Evolutionary conservation across 768 basidiomycete genomes (phyloP).

Genomic region (Galerina marginata): DNA sequence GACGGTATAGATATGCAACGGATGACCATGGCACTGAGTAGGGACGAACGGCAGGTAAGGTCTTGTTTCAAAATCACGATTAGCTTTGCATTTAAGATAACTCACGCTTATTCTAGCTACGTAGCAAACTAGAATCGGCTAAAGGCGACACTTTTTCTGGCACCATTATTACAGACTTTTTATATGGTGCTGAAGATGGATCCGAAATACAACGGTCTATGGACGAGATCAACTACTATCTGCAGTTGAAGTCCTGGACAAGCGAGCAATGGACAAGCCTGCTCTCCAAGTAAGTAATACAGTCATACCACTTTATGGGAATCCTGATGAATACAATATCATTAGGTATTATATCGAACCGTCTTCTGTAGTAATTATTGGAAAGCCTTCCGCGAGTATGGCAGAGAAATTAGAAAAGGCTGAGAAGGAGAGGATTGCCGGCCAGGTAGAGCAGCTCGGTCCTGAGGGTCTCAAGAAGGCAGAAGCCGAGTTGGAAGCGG

Average conservation of each 20-base stretch:
- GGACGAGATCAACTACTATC: slow-evolving; percentile 80
- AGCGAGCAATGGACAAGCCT: slow-evolving; percentile 78
- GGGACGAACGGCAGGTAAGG: slow-evolving; percentile 85
- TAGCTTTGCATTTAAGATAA: slow-evolving; percentile 5
- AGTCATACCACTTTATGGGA: not conserved
- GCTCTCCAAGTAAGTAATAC: slow-evolving; percentile 62
- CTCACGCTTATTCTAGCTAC: slow-evolving; percentile 54
- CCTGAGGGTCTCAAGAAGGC: slow-evolving; percentile 79
- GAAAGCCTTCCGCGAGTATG: slow-evolving; percentile 86
- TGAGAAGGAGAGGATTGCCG: slow-evolving; percentile 77
- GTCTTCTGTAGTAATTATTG: slow-evolving; percentile 75
- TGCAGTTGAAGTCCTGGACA: slow-evolving; percentile 71
- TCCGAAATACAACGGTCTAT: slow-evolving; percentile 74
- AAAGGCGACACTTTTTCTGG: slow-evolving; percentile 83
- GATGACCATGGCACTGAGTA: slow-evolving; percentile 84
- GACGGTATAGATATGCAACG: slow-evolving; percentile 90
- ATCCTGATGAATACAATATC: not conserved
- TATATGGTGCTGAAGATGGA: slow-evolving; percentile 86
- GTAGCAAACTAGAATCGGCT: slow-evolving; percentile 81
- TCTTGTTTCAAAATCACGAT: not conserved
- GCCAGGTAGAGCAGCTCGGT: slow-evolving; percentile 74
- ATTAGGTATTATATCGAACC: slow-evolving; percentile 80
- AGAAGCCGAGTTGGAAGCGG: slow-evolving; percentile 70
- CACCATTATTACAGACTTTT: slow-evolving; percentile 79
- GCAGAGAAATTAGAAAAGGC: slow-evolving; percentile 80